Base-by-base conservation (phyloP, 371 early-diverging fungal genomes). In the Lichtheimia hyalospora region DNA sequence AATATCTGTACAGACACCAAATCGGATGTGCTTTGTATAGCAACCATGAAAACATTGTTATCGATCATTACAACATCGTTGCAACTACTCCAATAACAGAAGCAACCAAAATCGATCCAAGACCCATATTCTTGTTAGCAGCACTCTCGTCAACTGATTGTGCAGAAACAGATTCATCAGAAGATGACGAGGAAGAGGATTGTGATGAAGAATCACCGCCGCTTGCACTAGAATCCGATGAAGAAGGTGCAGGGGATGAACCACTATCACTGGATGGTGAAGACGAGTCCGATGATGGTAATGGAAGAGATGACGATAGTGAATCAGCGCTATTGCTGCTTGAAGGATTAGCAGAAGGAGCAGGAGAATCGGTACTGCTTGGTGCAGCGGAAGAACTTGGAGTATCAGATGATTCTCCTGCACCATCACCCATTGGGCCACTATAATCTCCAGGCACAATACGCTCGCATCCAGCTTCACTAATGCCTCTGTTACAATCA, bases 391-490 rank as follows among this genome's bases (percentile, higher is more conserved):
- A 2, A 27, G 51, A 42, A 12, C 7, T 44, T 15, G 42, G 40
- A 44, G 50, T 14, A 21, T 50, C 24, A 14, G 21, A 25, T 14
- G 14, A 34, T 34, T 34, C 10, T 34, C 10, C 13, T 15, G 40
- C 3, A n/a, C 43, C 56, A 21, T 24, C 24, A 20, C 41, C 60
- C 16, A 68, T 61, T 42, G 79, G 79, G 1, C 79, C 79, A 60
- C 69, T 70, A 54, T 83, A 85, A 51, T 82, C 75, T 40, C 83
- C 84, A 49, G 81, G 81, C 41, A 86, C 64, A 52, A 86, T 72
- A 24, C 56, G 58, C n/a, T 66, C 64, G 52, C 86, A 86, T 8
- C 86, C 86, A 7, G 73, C 64, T 57, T 81, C 73, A 25, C 81
- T 78, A 48, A 68, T 71, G 62, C 80, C 71, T 50, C 74, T 70